Percentiles rank a stretch among this genome's conserved stretches.
Evolutionary conservation across 192 early-diverging fungal genomes (phyloP).

Genomic region (Coemansia sp.): DNA sequence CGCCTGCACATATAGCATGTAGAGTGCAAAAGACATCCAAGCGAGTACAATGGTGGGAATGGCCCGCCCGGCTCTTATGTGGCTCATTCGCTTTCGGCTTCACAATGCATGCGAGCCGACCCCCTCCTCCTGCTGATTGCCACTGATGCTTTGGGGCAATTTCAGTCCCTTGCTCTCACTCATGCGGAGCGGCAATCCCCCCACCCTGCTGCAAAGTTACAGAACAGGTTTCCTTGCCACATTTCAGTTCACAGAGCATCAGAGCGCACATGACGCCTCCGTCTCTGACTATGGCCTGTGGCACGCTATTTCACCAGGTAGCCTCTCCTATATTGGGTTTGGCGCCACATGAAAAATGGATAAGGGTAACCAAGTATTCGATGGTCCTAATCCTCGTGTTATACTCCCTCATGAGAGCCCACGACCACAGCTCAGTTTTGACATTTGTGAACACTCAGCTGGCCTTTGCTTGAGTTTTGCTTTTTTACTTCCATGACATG

Average conservation of each 20-base stretch:
- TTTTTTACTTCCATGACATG: too few species aligned
- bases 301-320: not conserved
- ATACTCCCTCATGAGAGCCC: not conserved
- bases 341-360: not conserved
- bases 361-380: not conserved
- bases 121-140: conserved; percentile 9
- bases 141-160: not conserved
- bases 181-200: conserved; percentile 10
- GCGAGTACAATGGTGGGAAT: conserved; percentile 9
- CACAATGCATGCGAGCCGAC: conserved; percentile 3
- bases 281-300: not conserved
- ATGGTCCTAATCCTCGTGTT: not conserved
- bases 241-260: not conserved
- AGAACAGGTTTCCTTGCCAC: not conserved
- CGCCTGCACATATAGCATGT: not conserved
- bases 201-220: conserved; percentile 9
- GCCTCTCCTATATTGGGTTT: not conserved
- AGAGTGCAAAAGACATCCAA: not conserved
- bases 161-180: conserved; percentile 9
- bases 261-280: conserved; percentile 3
- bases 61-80: not conserved
- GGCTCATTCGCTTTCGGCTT: conserved; percentile 4
- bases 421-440: too few species aligned
- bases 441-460: too few species aligned
- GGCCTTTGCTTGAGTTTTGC: too few species aligned